Evolutionary conservation across 148 eudicot genomes (phyloP).

Genomic region (Persicaria maculosa): DNA sequence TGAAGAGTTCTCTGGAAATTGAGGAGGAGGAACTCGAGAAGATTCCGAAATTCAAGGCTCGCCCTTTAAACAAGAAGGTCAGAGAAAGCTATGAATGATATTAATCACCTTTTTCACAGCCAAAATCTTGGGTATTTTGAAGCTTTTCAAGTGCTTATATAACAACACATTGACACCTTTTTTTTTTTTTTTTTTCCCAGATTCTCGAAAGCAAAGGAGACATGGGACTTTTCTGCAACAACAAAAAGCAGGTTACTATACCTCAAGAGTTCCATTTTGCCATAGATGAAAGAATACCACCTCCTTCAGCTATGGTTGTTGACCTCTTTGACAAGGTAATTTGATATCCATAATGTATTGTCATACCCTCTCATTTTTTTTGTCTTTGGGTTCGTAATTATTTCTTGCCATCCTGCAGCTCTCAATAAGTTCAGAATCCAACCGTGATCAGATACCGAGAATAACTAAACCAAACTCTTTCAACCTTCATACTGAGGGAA

Average conservation of each 20-base stretch:
- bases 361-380: background rate
- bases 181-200: conserved; percentile 25
- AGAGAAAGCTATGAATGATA: background rate
- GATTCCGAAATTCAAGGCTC: conserved; percentile 83
- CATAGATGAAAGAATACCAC: conserved; percentile 74
- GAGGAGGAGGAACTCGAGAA: conserved; percentile 84
- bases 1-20: conserved; percentile 70
- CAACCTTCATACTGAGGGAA: conserved; percentile 81
- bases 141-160: background rate
- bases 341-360: background rate
- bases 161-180: conserved; percentile 11
- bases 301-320: conserved; percentile 37
- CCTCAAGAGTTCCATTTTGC: conserved; percentile 94
- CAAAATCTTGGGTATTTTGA: background rate
- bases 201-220: conserved; percentile 95
- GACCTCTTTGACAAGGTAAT: conserved; percentile 87
- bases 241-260: conserved; percentile 63
- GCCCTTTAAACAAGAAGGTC: conserved; percentile 90
- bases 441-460: conserved; percentile 50
- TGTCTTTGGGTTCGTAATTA: too few species aligned
- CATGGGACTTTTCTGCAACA: conserved; percentile 63
- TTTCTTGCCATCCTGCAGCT: conserved; percentile 40
- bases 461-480: conserved; percentile 77
- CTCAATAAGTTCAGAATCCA: conserved; percentile 61
- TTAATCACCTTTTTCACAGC: background rate